Percentiles rank a stretch among this genome's conserved stretches.
phyloP scores from a whole-genome alignment of 352 stramenopile genomes.

The Peronosclerospora sorghi region DNA sequence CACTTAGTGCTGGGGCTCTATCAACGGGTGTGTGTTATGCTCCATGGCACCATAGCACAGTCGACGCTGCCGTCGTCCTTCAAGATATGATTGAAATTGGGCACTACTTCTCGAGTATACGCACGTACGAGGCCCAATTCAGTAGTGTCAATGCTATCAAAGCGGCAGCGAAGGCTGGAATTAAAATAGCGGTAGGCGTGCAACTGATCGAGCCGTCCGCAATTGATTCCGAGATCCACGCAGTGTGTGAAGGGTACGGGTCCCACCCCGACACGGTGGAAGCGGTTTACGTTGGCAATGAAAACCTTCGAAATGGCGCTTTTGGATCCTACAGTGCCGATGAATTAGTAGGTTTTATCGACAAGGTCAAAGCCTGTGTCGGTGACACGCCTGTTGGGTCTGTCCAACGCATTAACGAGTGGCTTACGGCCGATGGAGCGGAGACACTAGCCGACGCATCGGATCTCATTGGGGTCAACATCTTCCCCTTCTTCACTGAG shows the following conservation, averaged over 20 bases:
- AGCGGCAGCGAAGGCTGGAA: conserved; percentile 26
- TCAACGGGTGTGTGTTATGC: conserved; percentile 49
- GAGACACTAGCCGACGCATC: conserved; percentile 20
- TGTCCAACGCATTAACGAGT: conserved; percentile 61
- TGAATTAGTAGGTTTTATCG: conserved; percentile 32
- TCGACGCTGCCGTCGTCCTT: conserved; percentile 21
- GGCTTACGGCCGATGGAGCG: conserved; percentile 21
- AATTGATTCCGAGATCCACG: conserved; percentile 47
- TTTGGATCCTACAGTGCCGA: conserved; percentile 29
- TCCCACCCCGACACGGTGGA: conserved; percentile 28
- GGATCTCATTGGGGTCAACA: conserved; percentile 29
- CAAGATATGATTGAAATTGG: conserved; percentile 28
- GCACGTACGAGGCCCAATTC: conserved; percentile 66
- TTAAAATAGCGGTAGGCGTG: conserved; percentile 36
- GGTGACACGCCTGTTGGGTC: conserved; percentile 40
- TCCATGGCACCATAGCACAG: conserved; percentile 48
- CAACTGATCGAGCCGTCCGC: conserved; percentile 36
- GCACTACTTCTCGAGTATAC: conserved; percentile 47
- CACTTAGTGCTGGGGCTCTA: conserved; percentile 5
- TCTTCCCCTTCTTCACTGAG: conserved; percentile 38
- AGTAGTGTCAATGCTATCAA: conserved; percentile 42
- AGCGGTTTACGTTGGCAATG: conserved; percentile 70
- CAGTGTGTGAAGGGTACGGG: conserved; percentile 40
- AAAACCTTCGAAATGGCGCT: conserved; percentile 49
- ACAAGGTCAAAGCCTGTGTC: conserved; percentile 34